These are phyloP conservation scores for Sextonia rubra DNA, from an alignment of 164 flowering plant genomes.

Conservation along the genomic window DNA sequence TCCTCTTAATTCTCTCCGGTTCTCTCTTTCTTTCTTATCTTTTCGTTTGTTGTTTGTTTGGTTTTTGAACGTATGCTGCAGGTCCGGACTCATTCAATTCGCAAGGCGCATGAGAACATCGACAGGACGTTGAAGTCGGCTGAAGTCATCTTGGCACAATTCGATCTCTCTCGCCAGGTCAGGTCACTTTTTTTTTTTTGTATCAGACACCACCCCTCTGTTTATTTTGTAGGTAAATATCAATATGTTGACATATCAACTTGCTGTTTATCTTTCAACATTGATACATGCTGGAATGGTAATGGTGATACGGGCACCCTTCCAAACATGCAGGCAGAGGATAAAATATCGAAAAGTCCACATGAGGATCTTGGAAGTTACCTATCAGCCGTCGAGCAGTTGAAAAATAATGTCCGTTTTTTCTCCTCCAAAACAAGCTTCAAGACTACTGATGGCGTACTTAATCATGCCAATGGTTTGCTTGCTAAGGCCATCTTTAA, in stretches of 20 bases:
- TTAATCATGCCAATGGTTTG: constrained; percentile 71
- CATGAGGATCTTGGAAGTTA: constrained; percentile 92
- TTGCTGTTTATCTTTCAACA: neutral
- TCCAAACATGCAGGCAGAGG: constrained; percentile 65
- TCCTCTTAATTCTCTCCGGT: neutral
- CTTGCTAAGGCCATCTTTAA: constrained; percentile 79
- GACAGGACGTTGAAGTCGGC: constrained; percentile 91
- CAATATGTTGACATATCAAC: neutral
- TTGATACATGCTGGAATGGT: neutral
- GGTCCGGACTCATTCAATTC: constrained; percentile 84
- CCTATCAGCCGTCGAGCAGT: constrained; percentile 83
- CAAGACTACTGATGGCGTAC: constrained; percentile 75
- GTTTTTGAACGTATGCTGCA: constrained; percentile 10
- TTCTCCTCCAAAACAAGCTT: constrained; percentile 69
- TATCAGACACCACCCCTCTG: neutral
- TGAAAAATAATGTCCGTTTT: constrained; percentile 61
- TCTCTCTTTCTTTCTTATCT: no score
- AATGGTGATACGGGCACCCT: neutral
- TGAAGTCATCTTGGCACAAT: constrained; percentile 71
- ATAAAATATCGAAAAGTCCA: constrained; percentile 86
- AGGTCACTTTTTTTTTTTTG: neutral
- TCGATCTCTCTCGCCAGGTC: constrained; percentile 85
- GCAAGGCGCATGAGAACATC: constrained; percentile 91
- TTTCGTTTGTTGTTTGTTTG: no score
- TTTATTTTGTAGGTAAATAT: no score